Evolutionary conservation across 305 asterid species (phyloP).

Genomic region (Plantago coronopus): DNA sequence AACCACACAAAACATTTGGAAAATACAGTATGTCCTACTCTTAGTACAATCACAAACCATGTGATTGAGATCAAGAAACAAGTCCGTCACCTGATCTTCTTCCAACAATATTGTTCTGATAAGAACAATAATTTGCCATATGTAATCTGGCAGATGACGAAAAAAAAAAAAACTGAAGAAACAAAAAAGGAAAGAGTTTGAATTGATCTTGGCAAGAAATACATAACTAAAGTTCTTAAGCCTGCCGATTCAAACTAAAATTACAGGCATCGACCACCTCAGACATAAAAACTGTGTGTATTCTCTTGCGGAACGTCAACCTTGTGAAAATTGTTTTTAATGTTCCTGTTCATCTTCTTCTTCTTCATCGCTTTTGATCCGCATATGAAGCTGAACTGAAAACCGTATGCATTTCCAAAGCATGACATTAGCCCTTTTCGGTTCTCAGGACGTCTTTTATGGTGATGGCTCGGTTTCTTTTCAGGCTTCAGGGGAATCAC

Average conservation of each 20-base stretch:
- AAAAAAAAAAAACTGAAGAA: background rate
- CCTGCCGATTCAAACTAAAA: conserved; percentile 7
- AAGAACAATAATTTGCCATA: no score
- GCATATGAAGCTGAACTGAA: conserved; percentile 49
- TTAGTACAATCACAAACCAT: no score
- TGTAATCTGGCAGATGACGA: no score
- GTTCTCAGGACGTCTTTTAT: conserved; percentile 21
- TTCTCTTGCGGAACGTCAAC: conserved; percentile 28
- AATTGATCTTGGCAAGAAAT: background rate
- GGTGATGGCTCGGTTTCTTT: conserved; percentile 12
- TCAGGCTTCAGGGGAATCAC: conserved; percentile 19
- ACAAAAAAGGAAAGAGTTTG: background rate
- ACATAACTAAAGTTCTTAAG: background rate
- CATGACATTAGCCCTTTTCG: conserved; percentile 45
- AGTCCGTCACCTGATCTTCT: no score
- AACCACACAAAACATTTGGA: no score
- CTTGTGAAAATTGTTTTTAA: conserved; percentile 28
- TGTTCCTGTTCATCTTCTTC: conserved; percentile 25
- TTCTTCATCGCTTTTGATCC: conserved; percentile 39
- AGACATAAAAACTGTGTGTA: conserved; percentile 28
- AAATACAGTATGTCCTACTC: no score
- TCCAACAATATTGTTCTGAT: no score
- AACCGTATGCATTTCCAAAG: conserved; percentile 41
- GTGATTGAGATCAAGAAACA: no score
- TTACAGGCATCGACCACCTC: conserved; percentile 12